Evolutionary conservation across 768 basidiomycete species (phyloP), one percentile per base, ranked within the genome.

Genomic region (Tulasnella sp.): DNA sequence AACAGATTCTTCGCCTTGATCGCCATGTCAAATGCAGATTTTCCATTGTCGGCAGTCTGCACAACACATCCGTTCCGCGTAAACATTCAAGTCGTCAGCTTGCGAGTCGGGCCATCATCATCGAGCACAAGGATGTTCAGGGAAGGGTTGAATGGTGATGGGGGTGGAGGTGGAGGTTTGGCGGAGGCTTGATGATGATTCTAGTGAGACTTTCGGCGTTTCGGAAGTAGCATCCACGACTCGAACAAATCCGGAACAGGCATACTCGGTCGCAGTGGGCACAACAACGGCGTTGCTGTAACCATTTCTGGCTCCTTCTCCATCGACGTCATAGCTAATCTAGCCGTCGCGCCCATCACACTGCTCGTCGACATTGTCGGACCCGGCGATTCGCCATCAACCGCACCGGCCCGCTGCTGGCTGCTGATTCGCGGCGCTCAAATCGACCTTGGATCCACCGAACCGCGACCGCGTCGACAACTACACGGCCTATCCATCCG

Each of bases 91-190:
- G 76, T 38, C 82, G n/a, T 82, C 19, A 83, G 75, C 17, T 77
- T 76, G 19, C 82, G 79, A n/a, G 82, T 83, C 36, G 82, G 78
- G 75, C 81, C 80, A 77, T 82, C 82, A 67, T 83, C 82, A 64
- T 82, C 82, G 64, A 82, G 78, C 12, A 82, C 78, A 3, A 79
- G 39, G 0, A 80, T 79, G 1, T 78, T 79, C 3, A 79, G 78
- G 15, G 71, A 39, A 37, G 71, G 71, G 17, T 38, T 40, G 71
- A 72, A 72, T 14, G 19, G 17, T n/a, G 71, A 19, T 12, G 71
- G 42, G 4, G 39, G n/a, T 42, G 37, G 25, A 14, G 37, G 31
- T 22, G 75, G 29, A 17, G 71, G 39, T 22, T 22, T 14, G n/a
- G 37, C 37, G 4, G 68, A 14, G 19, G 68, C 31, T 19, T 8